Evolutionary conservation across 805 yeast species (phyloP), one percentile per base, ranked within the genome.

Genomic region (Nakazawaea ernobii): DNA sequence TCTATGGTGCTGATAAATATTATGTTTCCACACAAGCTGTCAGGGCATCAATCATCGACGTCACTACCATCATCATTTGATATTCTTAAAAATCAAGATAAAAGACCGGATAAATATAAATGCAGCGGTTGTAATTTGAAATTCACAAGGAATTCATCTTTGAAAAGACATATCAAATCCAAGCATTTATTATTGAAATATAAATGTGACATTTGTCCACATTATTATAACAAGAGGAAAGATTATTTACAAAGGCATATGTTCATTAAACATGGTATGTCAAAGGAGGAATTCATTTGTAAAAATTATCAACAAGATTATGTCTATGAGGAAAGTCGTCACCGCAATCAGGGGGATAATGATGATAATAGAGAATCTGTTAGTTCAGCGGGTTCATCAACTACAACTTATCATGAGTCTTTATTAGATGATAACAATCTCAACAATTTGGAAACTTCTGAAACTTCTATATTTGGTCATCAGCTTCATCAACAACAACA

Each of bases 181-280:
- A 45, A 39, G 27, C 48, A 45, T 32, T 33, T 45, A 27, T 27
- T 32, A 8, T 29, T 45, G 29, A 45, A 45, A 28, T 45, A 45
- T 35, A 45, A 45, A 35, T 45, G 48, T 39, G 48, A 45, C 10
- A 35, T 45, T n/a, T 45, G 48, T 20, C 48, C 48, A 33, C 27
- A 39, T 29, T 45, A 45, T 20, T 45, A 32, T 28, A 45, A 45
- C 30, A 45, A 45, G 28, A 11, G 48, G 13, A 45, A 39, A 39
- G 48, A 45, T 35, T 45, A 45, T 29, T 45, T 45, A 13, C 39
- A 39, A 28, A 39, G 48, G 32, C 48, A 45, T 20, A 45, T 45
- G 48, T 39, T 45, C 4, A 32, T 45, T n/a, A 45, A 45, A 28
- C 48, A 45, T 39, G 43, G 43, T 14, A 45, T 45, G 48, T n/a